Base-by-base conservation (phyloP, 2,329 filamentous ascomycete species). In the Penicillium thymicola region DNA sequence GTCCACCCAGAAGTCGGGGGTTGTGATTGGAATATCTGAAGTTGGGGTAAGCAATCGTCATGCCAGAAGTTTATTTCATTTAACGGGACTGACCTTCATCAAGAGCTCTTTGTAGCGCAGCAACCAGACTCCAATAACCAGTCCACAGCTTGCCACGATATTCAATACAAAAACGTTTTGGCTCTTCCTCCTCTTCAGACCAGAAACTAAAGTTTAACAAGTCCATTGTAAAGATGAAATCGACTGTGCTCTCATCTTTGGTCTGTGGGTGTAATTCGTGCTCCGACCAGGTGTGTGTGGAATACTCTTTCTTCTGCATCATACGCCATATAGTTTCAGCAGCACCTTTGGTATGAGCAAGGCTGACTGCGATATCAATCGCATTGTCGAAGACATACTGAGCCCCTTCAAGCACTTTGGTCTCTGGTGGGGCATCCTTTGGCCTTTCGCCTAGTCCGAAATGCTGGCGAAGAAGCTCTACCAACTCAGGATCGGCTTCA, bases 201-300 rank as follows among this genome's bases (percentile, higher is more conserved):
- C 94, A 99, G 73, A 99, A 99, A 23, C 88, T 95, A 71, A 97
- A 99, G 72, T 99, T 99, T 49, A 99, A 78, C 28, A 99, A 75
- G 72, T 99, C 94, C 91, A 99, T 96, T 21, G 90, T 91, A 72
- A 99, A 97, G 67, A 99, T 93, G 71, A 99, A 97, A 61, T 90
- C 88, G 23, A 96, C 85, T 0, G 91, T 92, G 49, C 76, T 82
- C 68, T 90, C 89, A 69, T 95, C 87, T 69, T 91, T 91, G 41
- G 83, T 68, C 72, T 92, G 89, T 1, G 94, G 94, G 68, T 99
- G 94, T 38, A 99, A 79, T 70, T 94, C 89, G 73, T 97, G 92
- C 67, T 89, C 83, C 14, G 89, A 85, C 94, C 94, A 99, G 9
- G 86, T 89, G 59, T 89, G 84, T 0, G 90, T 91, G 5, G 90